Evolutionary conservation across 2,329 filamentous ascomycete species (phyloP), one percentile per base, ranked within the genome.

Genomic region (Xylariales sp.): DNA sequence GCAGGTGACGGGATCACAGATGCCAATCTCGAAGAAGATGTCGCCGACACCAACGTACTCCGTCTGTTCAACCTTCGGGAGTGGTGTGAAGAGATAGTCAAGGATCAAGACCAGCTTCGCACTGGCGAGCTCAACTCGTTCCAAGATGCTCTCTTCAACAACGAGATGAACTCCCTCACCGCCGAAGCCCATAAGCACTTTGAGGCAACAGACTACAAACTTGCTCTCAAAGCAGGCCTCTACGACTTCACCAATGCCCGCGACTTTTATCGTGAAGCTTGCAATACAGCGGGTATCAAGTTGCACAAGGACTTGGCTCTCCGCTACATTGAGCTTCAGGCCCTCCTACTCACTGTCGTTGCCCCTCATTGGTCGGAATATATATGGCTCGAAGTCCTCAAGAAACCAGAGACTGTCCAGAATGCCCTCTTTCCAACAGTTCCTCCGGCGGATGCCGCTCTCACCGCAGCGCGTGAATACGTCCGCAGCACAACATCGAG

Each of bases 21-120:
- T 64, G 90, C 91, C 55, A 98, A 98, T 72, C 95, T 98, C 51
- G 93, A 96, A 58, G 93, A 98, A 69, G 80, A 85, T 42, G 89
- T 96, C 28, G 93, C 93, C 29, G 93, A 97, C 66, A 87, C 84
- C 61, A 90, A 83, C 58, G 94, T 96, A 55, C 74, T 97, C 48
- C 83, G 89, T 56, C 77, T 97, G 39, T 90, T 81, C 60, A 80
- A 73, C 57, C 73, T 94, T 40, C 82, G 88, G 59, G 87, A 95
- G 63, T 97, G 91, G 91, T 90, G 87, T 48, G 88, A 97, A 65
- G 88, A 95, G 58, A 78, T 87, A 56, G 68, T 85, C 42, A 79
- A 82, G 52, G 84, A 91, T 44, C 72, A 86, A 56, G 75, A 78
- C 21, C 22, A 35, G 44, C 82, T 95, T 57, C 83, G 91, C 38